These are phyloP conservation scores for Blastomyces percursus DNA, from an alignment of 2,329 filamentous ascomycete species.

Conservation along the genomic window DNA sequence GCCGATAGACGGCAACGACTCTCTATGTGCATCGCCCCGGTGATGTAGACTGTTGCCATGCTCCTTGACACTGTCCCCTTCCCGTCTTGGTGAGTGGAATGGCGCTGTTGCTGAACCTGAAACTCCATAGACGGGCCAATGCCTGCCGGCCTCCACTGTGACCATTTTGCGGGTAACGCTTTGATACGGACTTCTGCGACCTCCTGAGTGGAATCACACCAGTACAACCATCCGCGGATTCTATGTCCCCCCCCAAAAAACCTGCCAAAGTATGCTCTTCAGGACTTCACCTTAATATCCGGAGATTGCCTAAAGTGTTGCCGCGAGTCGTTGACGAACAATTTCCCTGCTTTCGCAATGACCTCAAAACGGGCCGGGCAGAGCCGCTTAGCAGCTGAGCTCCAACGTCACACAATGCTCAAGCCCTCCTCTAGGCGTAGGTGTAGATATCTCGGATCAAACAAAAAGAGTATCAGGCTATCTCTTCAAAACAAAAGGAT, in stretches of 20 bases:
- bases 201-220: not conserved
- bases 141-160: slow-evolving; percentile 29
- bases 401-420: not conserved
- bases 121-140: slow-evolving; percentile 23
- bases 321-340: not conserved
- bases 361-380: not conserved
- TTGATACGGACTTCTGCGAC: slow-evolving; percentile 13
- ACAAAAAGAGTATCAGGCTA: not conserved
- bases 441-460: not conserved
- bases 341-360: not conserved
- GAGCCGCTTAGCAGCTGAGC: not conserved
- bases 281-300: slow-evolving; percentile 1
- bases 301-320: not conserved
- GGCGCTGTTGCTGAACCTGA: slow-evolving; percentile 6
- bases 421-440: not conserved
- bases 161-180: slow-evolving; percentile 20
- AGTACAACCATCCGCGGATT: not conserved
- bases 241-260: not conserved
- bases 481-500: not conserved
- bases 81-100: slow-evolving; percentile 8
- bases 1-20: slow-evolving; percentile 35
- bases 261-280: not conserved
- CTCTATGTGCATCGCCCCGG: slow-evolving; percentile 20
- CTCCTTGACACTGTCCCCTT: not conserved
- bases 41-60: not conserved